These are phyloP conservation scores for Chalciporus piperatoides DNA, from an alignment of 1,284 basidiomycete species.

Conservation along the genomic window DNA sequence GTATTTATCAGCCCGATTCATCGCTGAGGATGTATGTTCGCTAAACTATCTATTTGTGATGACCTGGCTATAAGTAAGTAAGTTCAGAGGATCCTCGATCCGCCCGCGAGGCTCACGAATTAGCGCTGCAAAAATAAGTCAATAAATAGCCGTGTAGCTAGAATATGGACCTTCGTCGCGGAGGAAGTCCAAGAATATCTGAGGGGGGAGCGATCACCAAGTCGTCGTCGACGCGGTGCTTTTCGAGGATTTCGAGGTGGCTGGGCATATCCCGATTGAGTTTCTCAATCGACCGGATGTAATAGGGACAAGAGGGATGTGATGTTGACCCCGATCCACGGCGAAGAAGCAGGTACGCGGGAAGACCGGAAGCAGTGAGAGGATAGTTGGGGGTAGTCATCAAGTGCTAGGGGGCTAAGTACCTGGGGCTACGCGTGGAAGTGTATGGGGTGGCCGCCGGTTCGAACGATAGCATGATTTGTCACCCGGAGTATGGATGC, in stretches of 20 bases:
- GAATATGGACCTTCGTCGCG: slow-evolving; percentile 3
- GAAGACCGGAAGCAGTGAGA: slow-evolving; percentile 26
- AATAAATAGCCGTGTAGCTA: slow-evolving; percentile 10
- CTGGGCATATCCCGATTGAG: slow-evolving; percentile 14
- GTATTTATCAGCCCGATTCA: no score
- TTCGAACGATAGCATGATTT: slow-evolving; percentile 11
- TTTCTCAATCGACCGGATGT: slow-evolving; percentile 3
- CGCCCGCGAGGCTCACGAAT: slow-evolving; percentile 19
- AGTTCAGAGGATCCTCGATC: slow-evolving; percentile 3
- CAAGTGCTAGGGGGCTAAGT: slow-evolving; percentile 1
- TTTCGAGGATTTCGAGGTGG: slow-evolving; percentile 27
- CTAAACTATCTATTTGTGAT: background rate
- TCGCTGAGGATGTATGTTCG: background rate
- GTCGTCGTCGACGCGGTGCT: slow-evolving; percentile 31
- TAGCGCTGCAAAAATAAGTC: slow-evolving; percentile 24
- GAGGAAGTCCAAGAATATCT: slow-evolving; percentile 29
- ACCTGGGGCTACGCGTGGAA: slow-evolving; percentile 15
- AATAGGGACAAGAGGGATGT: slow-evolving; percentile 12
- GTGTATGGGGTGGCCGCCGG: slow-evolving; percentile 26
- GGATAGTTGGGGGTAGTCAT: slow-evolving; percentile 7
- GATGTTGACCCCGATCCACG: slow-evolving; percentile 33
- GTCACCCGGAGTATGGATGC: slow-evolving; percentile 13
- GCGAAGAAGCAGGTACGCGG: slow-evolving; percentile 26
- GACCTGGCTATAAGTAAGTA: background rate
- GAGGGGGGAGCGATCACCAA: slow-evolving; percentile 10